Percentiles rank a stretch among this genome's conserved stretches.
phyloP scores from a whole-genome alignment of 2,329 filamentous ascomycete species.

The Trichoderma guizhouense region DNA sequence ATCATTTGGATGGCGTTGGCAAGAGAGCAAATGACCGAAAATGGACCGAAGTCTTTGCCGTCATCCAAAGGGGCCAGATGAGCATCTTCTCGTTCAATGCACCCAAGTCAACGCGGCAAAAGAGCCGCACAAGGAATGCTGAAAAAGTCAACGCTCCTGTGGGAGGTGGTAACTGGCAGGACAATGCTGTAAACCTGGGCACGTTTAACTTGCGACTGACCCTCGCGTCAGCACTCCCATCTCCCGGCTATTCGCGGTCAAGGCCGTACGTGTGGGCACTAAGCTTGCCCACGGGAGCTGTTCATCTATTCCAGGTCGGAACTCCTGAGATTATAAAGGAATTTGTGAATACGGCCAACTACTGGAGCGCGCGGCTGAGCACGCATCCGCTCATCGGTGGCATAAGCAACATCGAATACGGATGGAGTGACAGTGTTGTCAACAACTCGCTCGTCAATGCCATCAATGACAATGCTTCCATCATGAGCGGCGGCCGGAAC shows the following conservation, averaged over 20 bases:
- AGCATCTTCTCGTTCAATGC: constrained; percentile 89
- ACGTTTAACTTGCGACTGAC: constrained; percentile 87
- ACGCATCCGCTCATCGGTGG: constrained; percentile 91
- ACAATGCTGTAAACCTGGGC: constrained; percentile 87
- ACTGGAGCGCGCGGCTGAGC: constrained; percentile 92
- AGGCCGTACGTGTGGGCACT: constrained; percentile 93
- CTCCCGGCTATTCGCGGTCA: constrained; percentile 87
- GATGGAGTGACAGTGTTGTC: constrained; percentile 86
- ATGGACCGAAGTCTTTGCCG: constrained; percentile 93
- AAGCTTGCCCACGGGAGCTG: constrained; percentile 84
- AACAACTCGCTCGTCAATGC: constrained; percentile 54
- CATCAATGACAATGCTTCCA: constrained; percentile 45
- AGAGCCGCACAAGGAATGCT: constrained; percentile 53
- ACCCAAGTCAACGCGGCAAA: constrained; percentile 71
- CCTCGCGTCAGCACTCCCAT: constrained; percentile 82
- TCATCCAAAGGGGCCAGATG: constrained; percentile 91
- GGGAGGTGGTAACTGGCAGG: constrained; percentile 96
- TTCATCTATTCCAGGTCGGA: constrained; percentile 97
- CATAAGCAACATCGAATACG: constrained; percentile 95
- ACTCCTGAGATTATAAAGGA: constrained; percentile 93
- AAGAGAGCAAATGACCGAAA: constrained; percentile 92
- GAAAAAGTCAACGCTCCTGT: constrained; percentile 62
- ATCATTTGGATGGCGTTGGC: constrained; percentile 85
- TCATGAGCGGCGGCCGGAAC: constrained; percentile 31
- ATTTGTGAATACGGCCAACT: constrained; percentile 92